Evolutionary conservation across 441 rosid species (phyloP), one percentile per base, ranked within the genome.

Genomic region (Rhodomyrtus psidioides): DNA sequence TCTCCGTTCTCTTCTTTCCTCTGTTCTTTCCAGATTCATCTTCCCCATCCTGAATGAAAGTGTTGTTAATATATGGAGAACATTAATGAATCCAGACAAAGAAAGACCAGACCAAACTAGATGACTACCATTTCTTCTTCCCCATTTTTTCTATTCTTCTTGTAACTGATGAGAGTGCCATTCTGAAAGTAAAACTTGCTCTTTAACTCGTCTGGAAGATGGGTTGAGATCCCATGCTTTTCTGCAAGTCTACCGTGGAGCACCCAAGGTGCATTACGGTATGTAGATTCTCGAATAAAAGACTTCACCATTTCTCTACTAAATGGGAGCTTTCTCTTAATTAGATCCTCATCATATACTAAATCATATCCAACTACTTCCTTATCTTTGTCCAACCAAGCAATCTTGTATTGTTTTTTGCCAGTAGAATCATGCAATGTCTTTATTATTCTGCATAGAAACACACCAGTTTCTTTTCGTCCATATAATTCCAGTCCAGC

Each of bases 251-350:
- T 91, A 58, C 91, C 94, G 83, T 95, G 95, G 88, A 97, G 91
- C 88, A 94, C 94, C 99, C 99, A 97, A 82, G 99, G 99, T 86
- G 91, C 90, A 90, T 93, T 94, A 83, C 94, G 94, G 89, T 93
- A 94, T 83, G 99, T 96, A 55, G 99, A 95, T 87, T 96, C 96
- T 89, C 99, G 93, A 90, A 96, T 94, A 91, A 97, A 95, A 88
- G 98, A 93, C 95, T 93, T 97, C 88, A 97, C 91, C 93, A 92
- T 83, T 42, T 90, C 91, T 92, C 97, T 92, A 91, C 97, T 96
- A 88, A 90, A 91, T n/a, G 97, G 98, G 84, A 89, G 85, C 87
- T 94, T 97, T 91, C 95, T 97, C 95, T 93, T 90, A 17, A 89
- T 89, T 85, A 97, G 91, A 91, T 95, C 96, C 87, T 93, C 94